Conservation (phyloP, 2,329 filamentous ascomycete species). For the Colletotrichum neosansevieriae region DNA sequence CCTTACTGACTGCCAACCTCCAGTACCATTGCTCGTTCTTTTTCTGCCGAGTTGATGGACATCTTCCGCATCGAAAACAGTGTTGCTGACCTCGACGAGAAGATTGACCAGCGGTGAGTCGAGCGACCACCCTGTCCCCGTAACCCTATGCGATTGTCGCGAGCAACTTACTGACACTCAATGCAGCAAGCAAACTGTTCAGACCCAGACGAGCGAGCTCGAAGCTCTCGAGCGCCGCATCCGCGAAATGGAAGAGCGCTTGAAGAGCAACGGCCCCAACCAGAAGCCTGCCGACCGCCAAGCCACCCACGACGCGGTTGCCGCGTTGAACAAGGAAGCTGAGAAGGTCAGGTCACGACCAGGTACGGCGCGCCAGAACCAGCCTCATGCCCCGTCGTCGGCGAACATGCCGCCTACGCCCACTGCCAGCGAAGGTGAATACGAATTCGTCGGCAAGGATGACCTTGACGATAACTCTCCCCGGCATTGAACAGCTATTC, state of each 20-base stretch:
- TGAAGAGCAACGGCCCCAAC: constrained; percentile 58
- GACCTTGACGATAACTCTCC: constrained; percentile 42
- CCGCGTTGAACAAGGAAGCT: constrained; percentile 43
- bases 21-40: constrained; percentile 89
- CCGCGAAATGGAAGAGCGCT: constrained; percentile 84
- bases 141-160: background rate
- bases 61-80: constrained; percentile 90
- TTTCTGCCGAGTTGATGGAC: constrained; percentile 87
- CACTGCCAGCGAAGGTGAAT: constrained; percentile 73
- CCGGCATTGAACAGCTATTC: constrained; percentile 27
- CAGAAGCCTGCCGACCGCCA: constrained; percentile 40
- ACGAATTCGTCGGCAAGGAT: constrained; percentile 46
- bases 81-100: constrained; percentile 77
- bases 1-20: constrained; percentile 19
- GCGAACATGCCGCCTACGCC: constrained; percentile 72
- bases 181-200: constrained; percentile 82
- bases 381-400: constrained; percentile 63
- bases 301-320: constrained; percentile 45
- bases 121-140: background rate
- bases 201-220: constrained; percentile 81
- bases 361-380: constrained; percentile 63
- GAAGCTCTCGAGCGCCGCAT: constrained; percentile 87
- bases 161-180: constrained; percentile 8
- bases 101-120: constrained; percentile 84
- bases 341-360: constrained; percentile 63